Percentiles rank a stretch among this genome's conserved stretches.
Conservation (phyloP, 441 rosid species). For the Adansonia madagascariensis region DNA sequence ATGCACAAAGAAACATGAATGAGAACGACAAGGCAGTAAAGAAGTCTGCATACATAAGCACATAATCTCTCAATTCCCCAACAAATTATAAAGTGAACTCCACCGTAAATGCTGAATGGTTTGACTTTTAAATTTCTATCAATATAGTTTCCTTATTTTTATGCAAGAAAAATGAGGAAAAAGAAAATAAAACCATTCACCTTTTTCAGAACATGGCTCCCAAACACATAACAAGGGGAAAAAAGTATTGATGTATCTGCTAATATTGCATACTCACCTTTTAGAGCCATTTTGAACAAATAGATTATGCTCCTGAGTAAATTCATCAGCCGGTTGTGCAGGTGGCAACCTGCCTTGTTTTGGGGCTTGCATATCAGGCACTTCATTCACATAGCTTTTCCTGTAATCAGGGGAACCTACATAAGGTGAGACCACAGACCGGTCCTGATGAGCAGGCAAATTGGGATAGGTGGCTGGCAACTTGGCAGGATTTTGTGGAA, state of each 20-base stretch:
- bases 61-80: background rate
- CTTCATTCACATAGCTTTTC: constrained; percentile 36
- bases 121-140: background rate
- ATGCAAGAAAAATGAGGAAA: background rate
- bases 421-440: constrained; percentile 37
- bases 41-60: background rate
- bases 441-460: constrained; percentile 40
- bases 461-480: constrained; percentile 39
- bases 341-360: constrained; percentile 51
- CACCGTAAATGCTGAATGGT: background rate
- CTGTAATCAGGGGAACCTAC: constrained; percentile 36
- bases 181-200: background rate
- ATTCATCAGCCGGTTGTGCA: constrained; percentile 34
- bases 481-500: constrained; percentile 42
- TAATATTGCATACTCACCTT: constrained; percentile 48
- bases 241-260: constrained; percentile 24
- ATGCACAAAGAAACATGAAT: background rate
- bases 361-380: constrained; percentile 46
- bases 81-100: background rate
- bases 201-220: background rate
- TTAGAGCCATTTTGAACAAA: constrained; percentile 45
- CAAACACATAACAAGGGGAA: background rate
- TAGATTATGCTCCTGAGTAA: constrained; percentile 39
- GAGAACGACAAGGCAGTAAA: constrained; percentile 8
- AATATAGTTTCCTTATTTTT: background rate